These are phyloP conservation scores for Cucurbita pepo DNA, from an alignment of 306 rosid species.

Conservation along the genomic window DNA sequence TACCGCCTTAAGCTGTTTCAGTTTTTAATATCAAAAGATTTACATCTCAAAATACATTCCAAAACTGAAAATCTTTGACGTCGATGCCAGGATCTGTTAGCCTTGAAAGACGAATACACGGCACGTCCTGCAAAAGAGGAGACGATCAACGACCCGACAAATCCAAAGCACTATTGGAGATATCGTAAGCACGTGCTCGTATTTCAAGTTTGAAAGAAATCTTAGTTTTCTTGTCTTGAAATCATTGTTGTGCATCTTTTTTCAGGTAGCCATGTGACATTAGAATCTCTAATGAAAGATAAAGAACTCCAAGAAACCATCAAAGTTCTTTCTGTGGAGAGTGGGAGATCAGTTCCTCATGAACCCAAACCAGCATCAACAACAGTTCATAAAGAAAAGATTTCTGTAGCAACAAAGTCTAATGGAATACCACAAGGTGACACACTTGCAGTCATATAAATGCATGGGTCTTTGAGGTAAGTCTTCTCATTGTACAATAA, in stretches of 20 bases:
- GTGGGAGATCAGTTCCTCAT: slow-evolving; percentile 59
- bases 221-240: neutral
- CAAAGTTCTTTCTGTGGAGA: slow-evolving; percentile 41
- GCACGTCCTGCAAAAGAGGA: slow-evolving; percentile 76
- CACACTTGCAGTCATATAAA: slow-evolving; percentile 16
- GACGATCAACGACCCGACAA: slow-evolving; percentile 90
- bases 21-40: neutral
- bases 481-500: neutral
- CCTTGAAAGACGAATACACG: slow-evolving; percentile 68
- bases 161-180: slow-evolving; percentile 98
- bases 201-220: neutral
- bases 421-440: slow-evolving; percentile 19
- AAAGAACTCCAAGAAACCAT: slow-evolving; percentile 38
- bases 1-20: neutral
- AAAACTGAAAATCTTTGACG: neutral
- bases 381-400: slow-evolving; percentile 15
- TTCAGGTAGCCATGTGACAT: slow-evolving; percentile 71
- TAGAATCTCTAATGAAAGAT: slow-evolving; percentile 69
- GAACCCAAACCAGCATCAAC: slow-evolving; percentile 17
- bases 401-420: slow-evolving; percentile 1
- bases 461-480: neutral
- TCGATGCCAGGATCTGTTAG: slow-evolving; percentile 58
- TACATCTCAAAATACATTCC: neutral
- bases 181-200: slow-evolving; percentile 40
- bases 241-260: neutral